Evolutionary conservation across 768 basidiomycete genomes (phyloP), one percentile per base, ranked within the genome.

Genomic region (Lentinula raphanica): DNA sequence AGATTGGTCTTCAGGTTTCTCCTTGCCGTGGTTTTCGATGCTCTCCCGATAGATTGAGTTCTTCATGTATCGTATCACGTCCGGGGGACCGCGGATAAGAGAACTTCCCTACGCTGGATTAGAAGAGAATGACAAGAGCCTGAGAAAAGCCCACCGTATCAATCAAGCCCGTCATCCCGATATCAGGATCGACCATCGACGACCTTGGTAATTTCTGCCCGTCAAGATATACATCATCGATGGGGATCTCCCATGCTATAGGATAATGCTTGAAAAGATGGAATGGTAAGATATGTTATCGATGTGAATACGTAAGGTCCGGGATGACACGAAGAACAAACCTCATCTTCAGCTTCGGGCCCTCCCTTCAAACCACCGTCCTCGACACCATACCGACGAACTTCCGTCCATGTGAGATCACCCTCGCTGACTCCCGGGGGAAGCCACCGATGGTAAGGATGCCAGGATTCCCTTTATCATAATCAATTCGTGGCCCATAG

Each of bases 221-320:
- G 62, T 91, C 86, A 32, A 92, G 76, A 66, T 76, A 91, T 5
- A 91, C 85, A 57, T 84, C 84, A 54, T 90, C 88, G 6, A 92
- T 59, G 27, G 79, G 75, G 5, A 90, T 72, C 67, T 92, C 90
- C 90, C 90, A 91, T 11, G 84, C 76, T 27, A 86, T 73, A 1
- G 85, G 83, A 66, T 86, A 86, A 12, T 70, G 68, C 85, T 85
- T 62, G 65, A 55, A 25, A 32, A 11, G 49, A 36, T 29, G 9
- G 63, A 66, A 15, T 66, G 61, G 28, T 64, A n/a, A 29, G 35
- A 51, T 5, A 51, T 32, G 31, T 28, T n/a, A 15, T 29, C 8
- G 49, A 49, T 21, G 48, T n/a, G 3, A 35, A 35, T 2, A 8
- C 32, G 32, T 8, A 35, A 13, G 32, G 32, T 35, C 13, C 8